A percentile compares a stretch with the other conserved stretches of the same genome.
Conservation (phyloP, 1,284 basidiomycete genomes). For the Cutaneotrichosporon cavernicola region DNA sequence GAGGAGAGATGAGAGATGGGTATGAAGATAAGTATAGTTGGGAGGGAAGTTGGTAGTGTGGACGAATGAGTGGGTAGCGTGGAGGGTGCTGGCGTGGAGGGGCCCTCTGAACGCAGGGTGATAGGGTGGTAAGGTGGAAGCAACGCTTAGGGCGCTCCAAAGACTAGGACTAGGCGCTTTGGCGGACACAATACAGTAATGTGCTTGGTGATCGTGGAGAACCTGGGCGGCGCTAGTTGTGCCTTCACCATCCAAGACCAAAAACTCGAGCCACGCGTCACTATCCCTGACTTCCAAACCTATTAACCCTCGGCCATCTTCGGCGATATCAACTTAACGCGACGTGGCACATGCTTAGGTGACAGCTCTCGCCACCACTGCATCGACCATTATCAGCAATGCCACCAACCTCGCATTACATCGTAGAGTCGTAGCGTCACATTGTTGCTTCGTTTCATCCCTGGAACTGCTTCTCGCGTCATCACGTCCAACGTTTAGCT, state of each 20-base stretch:
- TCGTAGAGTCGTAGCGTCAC: not conserved
- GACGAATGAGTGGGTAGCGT: constrained; percentile 12
- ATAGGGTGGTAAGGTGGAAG: not conserved
- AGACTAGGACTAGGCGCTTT: too few relatives aligned
- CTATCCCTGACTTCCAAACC: not conserved
- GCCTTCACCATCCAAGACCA: not conserved
- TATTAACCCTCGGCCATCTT: not conserved
- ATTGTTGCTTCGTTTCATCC: not conserved
- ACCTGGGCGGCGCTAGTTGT: too few relatives aligned
- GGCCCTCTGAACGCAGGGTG: not conserved
- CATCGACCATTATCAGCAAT: not conserved
- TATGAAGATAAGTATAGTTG: not conserved
- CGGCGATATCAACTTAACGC: not conserved
- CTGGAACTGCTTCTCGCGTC: not conserved
- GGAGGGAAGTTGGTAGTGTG: constrained; percentile 2
- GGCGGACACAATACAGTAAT: not conserved
- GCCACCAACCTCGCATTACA: not conserved
- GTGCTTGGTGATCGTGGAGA: not conserved
- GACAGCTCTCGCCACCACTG: not conserved
- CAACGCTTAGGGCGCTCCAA: too few relatives aligned
- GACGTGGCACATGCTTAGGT: not conserved
- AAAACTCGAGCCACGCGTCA: constrained; percentile 1
- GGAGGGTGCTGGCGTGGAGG: constrained; percentile 13
- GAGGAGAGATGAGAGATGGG: constrained; percentile 8
- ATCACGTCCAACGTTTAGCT: not conserved